These are phyloP conservation scores for Ichthyophthirius multifiliis DNA, from an alignment of 169 alveolate genomes.

Conservation along the genomic window DNA sequence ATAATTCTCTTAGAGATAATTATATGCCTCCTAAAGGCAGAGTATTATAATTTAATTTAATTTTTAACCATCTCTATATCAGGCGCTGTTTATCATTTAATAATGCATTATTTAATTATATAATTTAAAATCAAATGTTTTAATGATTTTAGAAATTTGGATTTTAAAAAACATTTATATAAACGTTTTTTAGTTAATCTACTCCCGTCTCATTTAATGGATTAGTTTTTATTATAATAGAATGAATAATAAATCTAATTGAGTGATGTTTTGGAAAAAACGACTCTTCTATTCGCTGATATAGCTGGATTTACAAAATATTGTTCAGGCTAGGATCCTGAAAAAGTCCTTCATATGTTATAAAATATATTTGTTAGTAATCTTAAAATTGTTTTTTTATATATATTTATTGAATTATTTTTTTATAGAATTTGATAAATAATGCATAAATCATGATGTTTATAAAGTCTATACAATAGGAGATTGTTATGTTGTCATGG, in stretches of 20 bases:
- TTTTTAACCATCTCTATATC: too few relatives aligned
- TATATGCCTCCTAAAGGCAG: too few relatives aligned
- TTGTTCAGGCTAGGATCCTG: slow-evolving; percentile 54
- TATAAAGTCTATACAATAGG: slow-evolving; percentile 81
- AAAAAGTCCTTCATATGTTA: slow-evolving; percentile 46
- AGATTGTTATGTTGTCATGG: slow-evolving; percentile 81
- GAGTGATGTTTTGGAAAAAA: slow-evolving; percentile 42
- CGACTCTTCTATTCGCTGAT: slow-evolving; percentile 54
- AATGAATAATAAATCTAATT: slow-evolving; percentile 20
- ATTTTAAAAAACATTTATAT: neutral
- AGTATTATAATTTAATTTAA: too few relatives aligned
- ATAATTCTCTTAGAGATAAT: too few relatives aligned
- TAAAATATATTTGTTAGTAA: neutral
- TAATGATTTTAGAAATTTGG: neutral
- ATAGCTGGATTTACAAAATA: slow-evolving; percentile 28
- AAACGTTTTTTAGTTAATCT: slow-evolving; percentile 17
- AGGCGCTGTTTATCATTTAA: neutral
- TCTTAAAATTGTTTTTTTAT: neutral
- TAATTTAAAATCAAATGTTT: neutral
- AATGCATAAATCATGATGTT: slow-evolving; percentile 61
- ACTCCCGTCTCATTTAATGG: slow-evolving; percentile 30
- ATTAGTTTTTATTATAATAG: slow-evolving; percentile 9
- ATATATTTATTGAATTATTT: slow-evolving; percentile 49
- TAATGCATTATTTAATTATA: neutral
- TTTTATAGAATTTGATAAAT: slow-evolving; percentile 67